A percentile compares a stretch with the other conserved stretches of the same genome.
These are phyloP conservation scores for Hypoxylon sp. DNA, from an alignment of 2,329 filamentous ascomycete species.

Conservation along the genomic window DNA sequence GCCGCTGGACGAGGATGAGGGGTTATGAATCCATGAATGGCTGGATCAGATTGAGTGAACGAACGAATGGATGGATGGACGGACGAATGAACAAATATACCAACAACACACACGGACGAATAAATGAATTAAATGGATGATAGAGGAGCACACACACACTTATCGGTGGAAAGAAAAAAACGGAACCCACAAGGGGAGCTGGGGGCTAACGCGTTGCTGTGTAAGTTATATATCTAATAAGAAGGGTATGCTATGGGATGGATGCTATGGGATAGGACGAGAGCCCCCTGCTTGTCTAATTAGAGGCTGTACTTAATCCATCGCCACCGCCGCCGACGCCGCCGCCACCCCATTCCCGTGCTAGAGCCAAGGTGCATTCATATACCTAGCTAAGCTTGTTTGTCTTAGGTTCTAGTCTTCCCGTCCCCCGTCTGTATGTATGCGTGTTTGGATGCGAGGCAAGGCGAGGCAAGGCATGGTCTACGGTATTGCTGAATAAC, in stretches of 20 bases:
- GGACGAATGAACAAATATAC: not conserved
- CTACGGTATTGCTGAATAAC: conserved; percentile 11
- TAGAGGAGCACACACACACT: conserved; percentile 12
- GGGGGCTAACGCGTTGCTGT: conserved; percentile 29
- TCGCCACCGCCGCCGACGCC: not conserved
- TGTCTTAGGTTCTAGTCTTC: conserved; percentile 26
- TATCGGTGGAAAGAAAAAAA: conserved; percentile 16
- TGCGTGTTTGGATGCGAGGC: conserved; percentile 11
- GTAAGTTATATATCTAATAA: conserved; percentile 44
- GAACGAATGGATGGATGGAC: not conserved
- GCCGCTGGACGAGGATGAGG: conserved; percentile 82
- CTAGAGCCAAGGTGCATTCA: not conserved
- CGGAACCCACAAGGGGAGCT: conserved; percentile 5
- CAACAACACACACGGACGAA: not conserved
- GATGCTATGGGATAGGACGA: not conserved
- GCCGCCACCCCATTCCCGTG: not conserved
- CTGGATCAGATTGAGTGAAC: not conserved
- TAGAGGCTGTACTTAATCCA: conserved; percentile 10
- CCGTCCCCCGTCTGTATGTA: not conserved
- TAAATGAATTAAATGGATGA: conserved; percentile 7
- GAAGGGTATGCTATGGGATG: conserved; percentile 2
- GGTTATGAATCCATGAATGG: conserved; percentile 11
- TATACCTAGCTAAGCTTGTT: conserved; percentile 15
- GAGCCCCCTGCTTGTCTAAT: conserved; percentile 9
- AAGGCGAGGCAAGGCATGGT: not conserved